Conservation (phyloP, 371 early-diverging fungal species). For the Quaeritorhiza haematococci region DNA sequence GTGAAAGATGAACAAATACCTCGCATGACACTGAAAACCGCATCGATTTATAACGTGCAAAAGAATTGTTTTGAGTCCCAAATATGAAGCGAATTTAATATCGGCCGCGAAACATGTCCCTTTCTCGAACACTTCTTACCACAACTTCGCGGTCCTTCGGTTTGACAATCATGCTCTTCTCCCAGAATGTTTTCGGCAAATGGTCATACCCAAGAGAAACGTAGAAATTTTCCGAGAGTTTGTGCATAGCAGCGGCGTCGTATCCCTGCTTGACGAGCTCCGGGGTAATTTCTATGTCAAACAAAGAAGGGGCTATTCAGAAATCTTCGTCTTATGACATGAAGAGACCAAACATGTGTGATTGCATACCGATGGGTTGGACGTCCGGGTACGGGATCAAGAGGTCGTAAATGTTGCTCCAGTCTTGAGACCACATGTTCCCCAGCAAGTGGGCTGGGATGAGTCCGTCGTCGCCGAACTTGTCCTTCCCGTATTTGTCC, state of each 20-base stretch:
- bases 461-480: constrained; percentile 5
- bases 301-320: not conserved
- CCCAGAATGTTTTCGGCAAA: constrained; percentile 18
- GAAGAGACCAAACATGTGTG: not conserved
- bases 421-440: constrained; percentile 28
- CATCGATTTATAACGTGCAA: no score
- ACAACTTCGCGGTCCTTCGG: constrained; percentile 17
- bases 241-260: constrained; percentile 14
- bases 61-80: no score
- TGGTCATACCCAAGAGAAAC: constrained; percentile 5
- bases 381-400: constrained; percentile 15
- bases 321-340: not conserved
- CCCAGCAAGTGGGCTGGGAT: constrained; percentile 20
- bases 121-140: no score
- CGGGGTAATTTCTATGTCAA: no score
- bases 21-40: no score
- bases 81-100: no score
- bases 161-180: constrained; percentile 10
- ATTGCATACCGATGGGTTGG: not conserved
- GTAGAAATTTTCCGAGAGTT: constrained; percentile 22
- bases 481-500: constrained; percentile 8
- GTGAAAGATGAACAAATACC: no score
- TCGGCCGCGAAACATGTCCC: no score
- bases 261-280: constrained; percentile 7
- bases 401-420: constrained; percentile 14